phyloP scores from a whole-genome alignment of 164 flowering plant genomes.

The Stephania cephalantha region DNA sequence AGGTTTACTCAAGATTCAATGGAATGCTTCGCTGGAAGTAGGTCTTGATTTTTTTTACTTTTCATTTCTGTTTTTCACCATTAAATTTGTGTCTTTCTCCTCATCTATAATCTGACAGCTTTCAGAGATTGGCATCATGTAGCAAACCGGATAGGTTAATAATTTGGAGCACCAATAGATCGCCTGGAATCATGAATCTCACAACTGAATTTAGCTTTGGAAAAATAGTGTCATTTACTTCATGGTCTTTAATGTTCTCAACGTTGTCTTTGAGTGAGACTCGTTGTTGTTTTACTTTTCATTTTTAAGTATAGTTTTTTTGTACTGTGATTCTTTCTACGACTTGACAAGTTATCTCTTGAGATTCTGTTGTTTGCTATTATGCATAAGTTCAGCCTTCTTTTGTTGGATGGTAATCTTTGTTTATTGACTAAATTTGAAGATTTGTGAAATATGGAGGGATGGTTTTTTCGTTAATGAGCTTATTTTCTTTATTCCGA shows the following conservation, averaged over 20 bases:
- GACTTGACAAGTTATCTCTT: background rate
- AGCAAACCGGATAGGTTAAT: conserved; percentile 23
- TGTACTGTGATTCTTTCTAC: background rate
- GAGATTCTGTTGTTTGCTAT: background rate
- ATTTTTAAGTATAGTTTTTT: background rate
- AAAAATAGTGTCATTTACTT: background rate
- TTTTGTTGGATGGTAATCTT: background rate
- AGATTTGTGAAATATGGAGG: background rate
- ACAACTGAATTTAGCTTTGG: background rate
- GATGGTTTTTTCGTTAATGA: background rate
- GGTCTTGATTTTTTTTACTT: conserved; percentile 12
- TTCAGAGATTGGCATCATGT: conserved; percentile 25
- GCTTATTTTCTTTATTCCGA: background rate
- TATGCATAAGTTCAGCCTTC: background rate
- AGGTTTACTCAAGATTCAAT: conserved; percentile 18
- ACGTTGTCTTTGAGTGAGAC: background rate
- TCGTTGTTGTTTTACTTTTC: background rate
- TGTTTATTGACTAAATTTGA: background rate
- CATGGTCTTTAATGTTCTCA: background rate
- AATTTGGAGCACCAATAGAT: conserved; percentile 22
- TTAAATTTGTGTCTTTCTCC: conserved; percentile 15
- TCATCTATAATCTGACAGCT: conserved; percentile 17
- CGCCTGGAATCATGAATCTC: background rate
- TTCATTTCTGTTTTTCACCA: conserved; percentile 13
- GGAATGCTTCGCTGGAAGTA: conserved; percentile 15